Conservation (phyloP, 345 rosid species). For the Nasturtium officinale region DNA sequence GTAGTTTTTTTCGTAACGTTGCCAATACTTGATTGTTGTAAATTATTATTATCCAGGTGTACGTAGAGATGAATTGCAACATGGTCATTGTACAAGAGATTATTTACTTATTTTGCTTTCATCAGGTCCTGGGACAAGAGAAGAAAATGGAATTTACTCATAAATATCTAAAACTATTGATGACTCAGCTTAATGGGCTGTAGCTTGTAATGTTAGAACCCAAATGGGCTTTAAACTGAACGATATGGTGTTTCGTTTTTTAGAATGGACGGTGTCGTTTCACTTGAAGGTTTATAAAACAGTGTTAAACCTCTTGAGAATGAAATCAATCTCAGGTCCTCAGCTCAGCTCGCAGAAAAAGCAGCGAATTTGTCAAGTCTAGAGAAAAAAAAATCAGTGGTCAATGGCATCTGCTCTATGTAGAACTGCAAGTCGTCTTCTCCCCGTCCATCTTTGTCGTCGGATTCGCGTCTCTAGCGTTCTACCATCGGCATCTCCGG, state of each 20-base stretch:
- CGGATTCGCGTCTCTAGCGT: constrained; percentile 25
- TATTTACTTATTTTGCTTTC: no score
- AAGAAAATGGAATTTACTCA: background rate
- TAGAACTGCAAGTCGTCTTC: constrained; percentile 50
- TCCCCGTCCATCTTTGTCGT: constrained; percentile 33
- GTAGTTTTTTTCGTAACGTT: background rate
- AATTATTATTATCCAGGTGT: background rate
- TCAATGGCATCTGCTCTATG: constrained; percentile 61
- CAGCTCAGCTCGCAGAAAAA: constrained; percentile 2
- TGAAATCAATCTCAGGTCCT: background rate
- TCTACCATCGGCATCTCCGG: constrained; percentile 30
- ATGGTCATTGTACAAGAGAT: no score
- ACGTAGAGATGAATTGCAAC: no score
- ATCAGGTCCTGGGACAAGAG: background rate
- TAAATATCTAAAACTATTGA: background rate
- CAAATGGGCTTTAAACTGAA: background rate
- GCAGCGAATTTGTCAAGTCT: background rate
- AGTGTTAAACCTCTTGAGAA: constrained; percentile 20
- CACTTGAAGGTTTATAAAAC: background rate
- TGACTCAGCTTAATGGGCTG: constrained; percentile 11
- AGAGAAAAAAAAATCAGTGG: constrained; percentile 23
- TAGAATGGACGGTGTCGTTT: background rate
- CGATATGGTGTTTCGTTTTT: constrained; percentile 22
- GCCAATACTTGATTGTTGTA: background rate
- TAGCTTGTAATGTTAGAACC: background rate